These are phyloP conservation scores for Oidiodendron maius DNA, from an alignment of 495 filamentous ascomycete genomes.

Conservation along the genomic window DNA sequence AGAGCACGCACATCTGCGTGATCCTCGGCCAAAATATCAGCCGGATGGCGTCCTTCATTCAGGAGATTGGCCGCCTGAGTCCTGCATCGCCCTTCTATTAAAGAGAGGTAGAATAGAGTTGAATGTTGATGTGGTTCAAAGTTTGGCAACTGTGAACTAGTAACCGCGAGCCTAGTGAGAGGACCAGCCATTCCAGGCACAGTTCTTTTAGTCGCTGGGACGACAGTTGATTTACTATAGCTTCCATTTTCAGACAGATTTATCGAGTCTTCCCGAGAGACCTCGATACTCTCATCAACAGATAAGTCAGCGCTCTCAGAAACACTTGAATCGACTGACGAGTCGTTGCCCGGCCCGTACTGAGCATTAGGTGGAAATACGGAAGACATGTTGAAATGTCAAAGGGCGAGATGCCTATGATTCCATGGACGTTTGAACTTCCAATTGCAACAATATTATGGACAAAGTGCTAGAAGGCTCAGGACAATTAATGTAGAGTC, in stretches of 20 bases:
- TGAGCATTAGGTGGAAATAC: conserved; percentile 10
- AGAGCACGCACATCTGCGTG: conserved; percentile 16
- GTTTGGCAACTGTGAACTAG: conserved; percentile 9
- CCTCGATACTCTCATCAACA: too few species aligned
- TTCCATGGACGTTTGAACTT: neutral
- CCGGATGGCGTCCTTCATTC: conserved; percentile 13
- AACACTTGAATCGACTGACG: conserved; percentile 4
- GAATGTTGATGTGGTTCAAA: conserved; percentile 16
- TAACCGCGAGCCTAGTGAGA: neutral
- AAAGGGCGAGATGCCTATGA: neutral
- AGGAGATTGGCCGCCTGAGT: conserved; percentile 16
- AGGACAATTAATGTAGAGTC: too few species aligned
- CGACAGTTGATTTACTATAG: too few species aligned
- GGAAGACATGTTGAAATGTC: conserved; percentile 7
- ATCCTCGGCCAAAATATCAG: conserved; percentile 12
- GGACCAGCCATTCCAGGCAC: neutral
- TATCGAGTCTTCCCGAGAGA: too few species aligned
- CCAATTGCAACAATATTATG: neutral
- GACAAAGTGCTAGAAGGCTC: too few species aligned
- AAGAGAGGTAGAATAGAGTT: conserved; percentile 19
- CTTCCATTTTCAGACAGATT: too few species aligned
- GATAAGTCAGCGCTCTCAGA: neutral
- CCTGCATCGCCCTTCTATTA: conserved; percentile 23
- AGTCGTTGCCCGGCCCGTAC: conserved; percentile 12
- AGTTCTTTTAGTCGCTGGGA: too few species aligned